These are phyloP conservation scores for Epichloe coenophiala DNA, from an alignment of 2,329 filamentous ascomycete species.

Conservation along the genomic window DNA sequence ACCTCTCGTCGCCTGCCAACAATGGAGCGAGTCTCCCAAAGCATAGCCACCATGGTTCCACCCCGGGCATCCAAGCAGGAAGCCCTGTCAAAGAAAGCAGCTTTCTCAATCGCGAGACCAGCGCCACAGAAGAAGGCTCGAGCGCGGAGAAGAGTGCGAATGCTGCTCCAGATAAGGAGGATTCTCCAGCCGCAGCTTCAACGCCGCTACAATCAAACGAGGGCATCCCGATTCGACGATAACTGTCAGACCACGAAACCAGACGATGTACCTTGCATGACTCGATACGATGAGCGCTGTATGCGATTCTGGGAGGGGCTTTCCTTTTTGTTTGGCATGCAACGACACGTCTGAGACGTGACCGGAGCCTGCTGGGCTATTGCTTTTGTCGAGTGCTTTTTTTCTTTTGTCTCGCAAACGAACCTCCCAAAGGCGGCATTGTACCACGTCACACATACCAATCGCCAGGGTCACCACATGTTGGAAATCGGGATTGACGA, in stretches of 20 bases:
- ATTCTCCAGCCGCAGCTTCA: constrained; percentile 20
- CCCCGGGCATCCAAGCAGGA: constrained; percentile 43
- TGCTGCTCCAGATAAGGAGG: constrained; percentile 20
- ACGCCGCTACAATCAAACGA: constrained; percentile 13
- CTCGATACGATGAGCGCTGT: background rate
- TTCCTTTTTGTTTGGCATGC: background rate
- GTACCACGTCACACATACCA: background rate
- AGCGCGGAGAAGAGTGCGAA: constrained; percentile 1
- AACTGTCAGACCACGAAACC: constrained; percentile 8
- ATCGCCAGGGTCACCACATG: background rate
- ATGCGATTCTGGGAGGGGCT: background rate
- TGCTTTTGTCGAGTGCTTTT: background rate
- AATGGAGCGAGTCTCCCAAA: constrained; percentile 19
- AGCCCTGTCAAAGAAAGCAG: constrained; percentile 87
- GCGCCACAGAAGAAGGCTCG: constrained; percentile 37
- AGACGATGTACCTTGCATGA: background rate
- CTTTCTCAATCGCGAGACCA: constrained; percentile 73
- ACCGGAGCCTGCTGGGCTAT: background rate
- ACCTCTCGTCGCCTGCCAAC: constrained; percentile 57
- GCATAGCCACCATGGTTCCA: constrained; percentile 24
- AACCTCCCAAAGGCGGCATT: constrained; percentile 6
- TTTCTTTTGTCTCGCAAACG: constrained; percentile 1
- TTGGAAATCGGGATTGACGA: background rate
- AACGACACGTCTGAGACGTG: background rate
- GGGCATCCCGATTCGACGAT: constrained; percentile 53